Base-by-base conservation (phyloP, 352 stramenopile species). In the Plasmopara halstedii region DNA sequence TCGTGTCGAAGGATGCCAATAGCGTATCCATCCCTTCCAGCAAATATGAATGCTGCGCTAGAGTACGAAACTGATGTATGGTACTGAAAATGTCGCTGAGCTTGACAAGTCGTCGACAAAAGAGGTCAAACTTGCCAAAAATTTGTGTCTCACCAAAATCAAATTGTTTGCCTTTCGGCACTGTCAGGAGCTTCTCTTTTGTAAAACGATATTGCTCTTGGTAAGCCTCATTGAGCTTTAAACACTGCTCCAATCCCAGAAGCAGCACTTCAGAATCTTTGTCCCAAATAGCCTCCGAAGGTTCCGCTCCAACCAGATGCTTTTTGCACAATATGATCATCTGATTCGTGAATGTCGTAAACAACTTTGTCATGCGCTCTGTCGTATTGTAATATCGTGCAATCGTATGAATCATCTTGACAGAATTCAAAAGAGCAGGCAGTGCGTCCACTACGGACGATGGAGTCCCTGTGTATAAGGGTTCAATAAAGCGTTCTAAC, bases 21-120 rank as follows among this genome's bases (percentile, higher is more conserved):
- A 96, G 40, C 4, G 67, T 71, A 25, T 86, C 81, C 81, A 96
- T 95, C 17, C 84, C 92, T 58, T 98, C 89, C 4, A 98, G 69
- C 7, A n/a, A n/a, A n/a, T n/a, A 29, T 10, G 87, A 90, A 47
- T 97, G 91, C 22, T 87, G 68, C 7, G 73, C 68, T 0, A 98
- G 70, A 14, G 71, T 74, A 0, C 73, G 84, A 60, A 97, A 98
- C 64, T 98, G 88, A 44, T 92, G 78, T 42, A 96, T 94, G 1
- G 83, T 96, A 38, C 69, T 88, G 45, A 95, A 96, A 81, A 94
- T 92, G 59, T 95, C 85, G 41, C 95, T 94, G 33, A 95, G 72
- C 53, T 95, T 95, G 8, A 96, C 84, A 2, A 94, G 55, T 5
- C 84, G 81, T 0, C 85, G 65, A 47, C 84, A 95, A 50, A 96